Percentiles rank a stretch among this genome's conserved stretches.
Evolutionary conservation across 78 protist genomes (phyloP).

Genomic region (Dictyostelium firmibasis): DNA sequence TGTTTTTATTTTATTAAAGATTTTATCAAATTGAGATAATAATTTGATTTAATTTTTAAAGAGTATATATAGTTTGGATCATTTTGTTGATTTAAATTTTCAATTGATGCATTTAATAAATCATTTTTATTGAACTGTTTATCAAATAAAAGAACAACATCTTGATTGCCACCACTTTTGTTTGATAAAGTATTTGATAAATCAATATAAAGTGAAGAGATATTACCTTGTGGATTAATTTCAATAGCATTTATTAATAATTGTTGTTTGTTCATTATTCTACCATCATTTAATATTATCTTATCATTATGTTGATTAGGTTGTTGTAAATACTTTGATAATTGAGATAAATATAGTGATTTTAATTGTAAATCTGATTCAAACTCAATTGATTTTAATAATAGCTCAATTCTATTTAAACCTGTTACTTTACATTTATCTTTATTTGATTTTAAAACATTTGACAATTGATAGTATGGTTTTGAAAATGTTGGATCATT

Average conservation of each 20-base stretch:
- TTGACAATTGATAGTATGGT: background rate
- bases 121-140: background rate
- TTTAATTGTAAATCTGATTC: background rate
- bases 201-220: background rate
- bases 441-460: background rate
- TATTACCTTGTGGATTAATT: background rate
- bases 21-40: too few relatives aligned
- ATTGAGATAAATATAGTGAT: background rate
- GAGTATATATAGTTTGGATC: background rate
- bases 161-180: background rate
- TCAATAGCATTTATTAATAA: background rate
- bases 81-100: too few relatives aligned
- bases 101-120: background rate
- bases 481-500: background rate
- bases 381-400: background rate
- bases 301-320: background rate
- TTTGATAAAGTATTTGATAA: background rate
- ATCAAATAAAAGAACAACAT: too few relatives aligned
- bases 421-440: background rate
- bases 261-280: background rate
- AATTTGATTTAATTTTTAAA: background rate
- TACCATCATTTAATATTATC: background rate
- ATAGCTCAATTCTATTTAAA: background rate
- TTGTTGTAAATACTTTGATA: background rate
- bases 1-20: too few relatives aligned